Evolutionary conservation across 2,329 filamentous ascomycete genomes (phyloP).

Genomic region (Microthyrium microscopicum): DNA sequence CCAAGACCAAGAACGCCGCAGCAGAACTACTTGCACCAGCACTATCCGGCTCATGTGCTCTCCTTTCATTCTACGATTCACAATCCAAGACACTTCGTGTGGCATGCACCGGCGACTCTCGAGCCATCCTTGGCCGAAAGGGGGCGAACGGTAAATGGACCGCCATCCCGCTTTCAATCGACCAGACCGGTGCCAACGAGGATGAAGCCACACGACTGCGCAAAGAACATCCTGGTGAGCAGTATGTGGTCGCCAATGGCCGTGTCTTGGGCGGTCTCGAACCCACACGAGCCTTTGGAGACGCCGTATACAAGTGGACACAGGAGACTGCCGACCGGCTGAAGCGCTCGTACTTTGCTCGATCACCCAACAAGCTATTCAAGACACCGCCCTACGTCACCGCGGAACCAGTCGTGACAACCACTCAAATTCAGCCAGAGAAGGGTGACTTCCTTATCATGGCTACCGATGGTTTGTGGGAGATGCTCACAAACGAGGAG

Average conservation of each 20-base stretch:
- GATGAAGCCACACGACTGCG: conserved; percentile 72
- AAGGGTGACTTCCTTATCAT: conserved; percentile 92
- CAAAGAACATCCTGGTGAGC: conserved; percentile 75
- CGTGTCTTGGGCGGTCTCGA: conserved; percentile 84
- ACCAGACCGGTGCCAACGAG: conserved; percentile 82
- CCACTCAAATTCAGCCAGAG: conserved; percentile 75
- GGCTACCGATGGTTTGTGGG: conserved; percentile 94
- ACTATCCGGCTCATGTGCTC: conserved; percentile 88
- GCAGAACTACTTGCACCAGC: conserved; percentile 86
- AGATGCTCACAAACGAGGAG: conserved; percentile 98
- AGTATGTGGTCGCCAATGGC: conserved; percentile 72
- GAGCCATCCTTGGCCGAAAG: conserved; percentile 76
- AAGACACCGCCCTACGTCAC: conserved; percentile 95
- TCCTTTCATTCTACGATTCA: conserved; percentile 92
- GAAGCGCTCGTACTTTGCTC: conserved; percentile 73
- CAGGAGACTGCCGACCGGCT: conserved; percentile 69
- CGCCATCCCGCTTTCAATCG: conserved; percentile 73
- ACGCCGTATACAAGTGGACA: conserved; percentile 94
- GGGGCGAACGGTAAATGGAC: conserved; percentile 74
- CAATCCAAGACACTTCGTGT: conserved; percentile 75
- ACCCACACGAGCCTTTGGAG: conserved; percentile 85
- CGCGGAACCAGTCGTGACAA: conserved; percentile 86
- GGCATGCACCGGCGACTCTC: conserved; percentile 90
- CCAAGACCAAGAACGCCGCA: conserved; percentile 75
- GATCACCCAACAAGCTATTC: conserved; percentile 57